Evolutionary conservation across 805 yeast genomes (phyloP).

Genomic region (Huiozyma naganishii): DNA sequence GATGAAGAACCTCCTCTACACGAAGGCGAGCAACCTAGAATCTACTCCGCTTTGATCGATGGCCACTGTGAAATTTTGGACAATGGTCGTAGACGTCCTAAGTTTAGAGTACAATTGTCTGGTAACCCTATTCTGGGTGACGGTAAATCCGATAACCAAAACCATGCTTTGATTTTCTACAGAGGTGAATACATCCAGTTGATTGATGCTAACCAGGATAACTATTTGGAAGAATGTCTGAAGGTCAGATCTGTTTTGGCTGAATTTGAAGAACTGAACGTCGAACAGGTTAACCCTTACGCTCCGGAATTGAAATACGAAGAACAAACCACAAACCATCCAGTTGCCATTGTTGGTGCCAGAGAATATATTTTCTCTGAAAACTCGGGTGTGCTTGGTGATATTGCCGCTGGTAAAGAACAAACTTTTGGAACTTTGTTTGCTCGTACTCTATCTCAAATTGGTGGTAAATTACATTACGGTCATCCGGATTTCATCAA

Average conservation of each 20-base stretch:
- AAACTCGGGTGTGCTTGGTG: slow-evolving; percentile 77
- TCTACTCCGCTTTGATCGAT: slow-evolving; percentile 68
- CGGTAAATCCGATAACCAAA: slow-evolving; percentile 82
- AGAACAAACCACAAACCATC: slow-evolving; percentile 41
- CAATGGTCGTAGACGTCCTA: slow-evolving; percentile 66
- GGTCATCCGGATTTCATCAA: slow-evolving; percentile 85
- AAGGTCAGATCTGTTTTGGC: slow-evolving; percentile 74
- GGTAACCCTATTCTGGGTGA: slow-evolving; percentile 84
- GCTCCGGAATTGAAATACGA: slow-evolving; percentile 59
- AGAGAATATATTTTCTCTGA: slow-evolving; percentile 82
- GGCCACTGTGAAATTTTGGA: slow-evolving; percentile 68
- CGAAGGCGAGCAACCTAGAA: slow-evolving; percentile 61
- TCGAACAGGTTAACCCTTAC: slow-evolving; percentile 73
- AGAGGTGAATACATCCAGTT: slow-evolving; percentile 80
- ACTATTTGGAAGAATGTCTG: slow-evolving; percentile 75
- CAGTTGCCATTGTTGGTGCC: slow-evolving; percentile 81
- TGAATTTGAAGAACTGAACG: slow-evolving; percentile 68
- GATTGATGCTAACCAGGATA: slow-evolving; percentile 82
- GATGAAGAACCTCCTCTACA: slow-evolving; percentile 81
- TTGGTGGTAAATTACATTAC: slow-evolving; percentile 79
- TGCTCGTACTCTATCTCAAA: slow-evolving; percentile 73
- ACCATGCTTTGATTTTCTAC: slow-evolving; percentile 67
- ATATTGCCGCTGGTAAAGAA: slow-evolving; percentile 85
- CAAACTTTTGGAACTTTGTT: slow-evolving; percentile 81
- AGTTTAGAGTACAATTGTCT: slow-evolving; percentile 64